phyloP scores from a whole-genome alignment of 1,284 basidiomycete genomes.

The Sporisorium reilianum region DNA sequence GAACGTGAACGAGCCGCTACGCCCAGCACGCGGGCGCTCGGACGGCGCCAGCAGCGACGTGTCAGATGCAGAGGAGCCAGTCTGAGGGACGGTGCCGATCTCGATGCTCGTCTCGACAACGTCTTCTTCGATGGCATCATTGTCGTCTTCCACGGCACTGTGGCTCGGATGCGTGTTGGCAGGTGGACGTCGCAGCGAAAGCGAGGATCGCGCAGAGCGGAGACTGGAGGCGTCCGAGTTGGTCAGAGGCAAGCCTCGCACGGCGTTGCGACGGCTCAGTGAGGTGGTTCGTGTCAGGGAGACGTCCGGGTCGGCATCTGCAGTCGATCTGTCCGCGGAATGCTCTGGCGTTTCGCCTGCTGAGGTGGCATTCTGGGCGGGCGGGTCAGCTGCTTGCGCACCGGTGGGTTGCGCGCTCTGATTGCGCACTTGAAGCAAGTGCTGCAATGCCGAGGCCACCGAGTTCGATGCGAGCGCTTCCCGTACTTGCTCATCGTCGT shows the following conservation, averaged over 20 bases:
- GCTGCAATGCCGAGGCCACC: conserved; percentile 15
- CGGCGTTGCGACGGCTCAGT: conserved; percentile 39
- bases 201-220: conserved; percentile 29
- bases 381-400: neutral
- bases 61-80: neutral
- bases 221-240: conserved; percentile 32
- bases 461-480: conserved; percentile 21
- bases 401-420: neutral
- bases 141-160: conserved; percentile 2
- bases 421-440: neutral
- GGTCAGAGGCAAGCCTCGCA: conserved; percentile 26
- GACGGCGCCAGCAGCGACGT: conserved; percentile 15
- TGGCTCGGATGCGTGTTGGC: neutral
- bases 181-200: conserved; percentile 11
- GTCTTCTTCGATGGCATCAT: conserved; percentile 22
- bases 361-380: neutral
- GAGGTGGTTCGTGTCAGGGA: conserved; percentile 34
- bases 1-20: conserved; percentile 44
- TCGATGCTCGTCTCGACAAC: conserved; percentile 32
- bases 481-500: conserved; percentile 20
- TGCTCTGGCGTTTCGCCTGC: neutral
- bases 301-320: conserved; percentile 28
- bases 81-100: conserved; percentile 18
- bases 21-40: conserved; percentile 16
- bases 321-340: neutral